Conservation (phyloP, 169 alveolate genomes). For the Plasmodium cynomolgi region DNA sequence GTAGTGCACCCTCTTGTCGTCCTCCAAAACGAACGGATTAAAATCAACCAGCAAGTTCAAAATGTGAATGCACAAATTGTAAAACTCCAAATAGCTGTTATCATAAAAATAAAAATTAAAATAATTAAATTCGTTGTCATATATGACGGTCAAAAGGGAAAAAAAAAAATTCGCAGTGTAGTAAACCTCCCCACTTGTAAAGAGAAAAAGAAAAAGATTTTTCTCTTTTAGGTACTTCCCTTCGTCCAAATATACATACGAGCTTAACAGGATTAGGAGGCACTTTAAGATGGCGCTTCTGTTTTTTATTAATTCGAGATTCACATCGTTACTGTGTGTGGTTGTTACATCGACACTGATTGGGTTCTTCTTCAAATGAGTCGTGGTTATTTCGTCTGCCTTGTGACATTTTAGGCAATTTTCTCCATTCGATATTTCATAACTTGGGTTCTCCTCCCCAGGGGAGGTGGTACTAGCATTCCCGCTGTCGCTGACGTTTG, state of each 20-base stretch:
- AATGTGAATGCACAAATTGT: conserved; percentile 52
- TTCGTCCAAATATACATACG: conserved; percentile 57
- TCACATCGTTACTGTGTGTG: background rate
- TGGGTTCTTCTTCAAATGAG: background rate
- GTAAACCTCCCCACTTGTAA: conserved; percentile 70
- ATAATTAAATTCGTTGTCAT: conserved; percentile 72
- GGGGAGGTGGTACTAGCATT: background rate
- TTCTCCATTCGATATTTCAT: background rate
- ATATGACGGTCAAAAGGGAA: conserved; percentile 42
- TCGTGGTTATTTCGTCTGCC: background rate
- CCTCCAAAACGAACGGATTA: conserved; percentile 30
- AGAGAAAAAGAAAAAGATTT: conserved; percentile 46
- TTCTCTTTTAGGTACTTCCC: conserved; percentile 51
- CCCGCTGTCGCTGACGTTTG: background rate
- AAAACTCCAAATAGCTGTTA: conserved; percentile 57
- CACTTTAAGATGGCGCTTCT: conserved; percentile 50
- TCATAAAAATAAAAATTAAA: conserved; percentile 56
- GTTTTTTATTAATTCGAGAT: conserved; percentile 60
- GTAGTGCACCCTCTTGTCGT: conserved; percentile 42
- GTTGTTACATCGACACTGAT: background rate
- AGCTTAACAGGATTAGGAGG: conserved; percentile 60
- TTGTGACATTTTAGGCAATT: background rate
- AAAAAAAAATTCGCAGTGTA: conserved; percentile 47
- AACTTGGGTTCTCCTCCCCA: background rate
- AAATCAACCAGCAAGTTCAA: conserved; percentile 61